A percentile compares a stretch with the other conserved stretches of the same genome.
These are phyloP conservation scores for Effrenium voratum DNA, from an alignment of 73 alveolate species.

Conservation along the genomic window DNA sequence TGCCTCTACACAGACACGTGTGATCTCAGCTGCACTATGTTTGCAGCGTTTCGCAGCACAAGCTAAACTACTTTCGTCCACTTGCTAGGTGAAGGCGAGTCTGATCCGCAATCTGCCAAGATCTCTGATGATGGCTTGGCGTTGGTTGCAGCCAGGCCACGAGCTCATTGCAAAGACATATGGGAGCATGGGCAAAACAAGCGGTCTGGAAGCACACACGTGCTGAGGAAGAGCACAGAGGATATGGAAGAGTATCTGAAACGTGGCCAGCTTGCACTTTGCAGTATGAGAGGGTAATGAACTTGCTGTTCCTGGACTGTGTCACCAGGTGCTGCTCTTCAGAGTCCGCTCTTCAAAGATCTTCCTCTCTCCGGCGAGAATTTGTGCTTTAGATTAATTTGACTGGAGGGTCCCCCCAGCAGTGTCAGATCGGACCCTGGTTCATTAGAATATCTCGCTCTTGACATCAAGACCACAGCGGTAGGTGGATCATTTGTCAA, in stretches of 20 bases:
- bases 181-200: neutral
- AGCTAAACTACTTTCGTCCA: neutral
- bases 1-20: slow-evolving; percentile 50
- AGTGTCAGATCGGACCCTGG: no score
- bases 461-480: no score
- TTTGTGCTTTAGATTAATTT: neutral
- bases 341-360: neutral
- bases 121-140: slow-evolving; percentile 65
- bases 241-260: slow-evolving; percentile 47
- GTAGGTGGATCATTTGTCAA: no score
- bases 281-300: neutral
- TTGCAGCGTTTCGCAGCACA: neutral
- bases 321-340: slow-evolving; percentile 36
- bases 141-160: slow-evolving; percentile 52
- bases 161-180: neutral
- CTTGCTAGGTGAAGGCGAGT: slow-evolving; percentile 29
- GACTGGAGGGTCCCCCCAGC: neutral
- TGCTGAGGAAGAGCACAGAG: slow-evolving; percentile 49
- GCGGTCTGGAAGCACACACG: neutral
- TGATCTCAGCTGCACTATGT: neutral
- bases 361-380: neutral
- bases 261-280: neutral
- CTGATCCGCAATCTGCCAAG: slow-evolving; percentile 41
- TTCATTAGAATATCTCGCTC: neutral
- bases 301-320: no score